Conservation (phyloP, 1,139 yeast species). For the Magnusiomyces suaveolens region DNA sequence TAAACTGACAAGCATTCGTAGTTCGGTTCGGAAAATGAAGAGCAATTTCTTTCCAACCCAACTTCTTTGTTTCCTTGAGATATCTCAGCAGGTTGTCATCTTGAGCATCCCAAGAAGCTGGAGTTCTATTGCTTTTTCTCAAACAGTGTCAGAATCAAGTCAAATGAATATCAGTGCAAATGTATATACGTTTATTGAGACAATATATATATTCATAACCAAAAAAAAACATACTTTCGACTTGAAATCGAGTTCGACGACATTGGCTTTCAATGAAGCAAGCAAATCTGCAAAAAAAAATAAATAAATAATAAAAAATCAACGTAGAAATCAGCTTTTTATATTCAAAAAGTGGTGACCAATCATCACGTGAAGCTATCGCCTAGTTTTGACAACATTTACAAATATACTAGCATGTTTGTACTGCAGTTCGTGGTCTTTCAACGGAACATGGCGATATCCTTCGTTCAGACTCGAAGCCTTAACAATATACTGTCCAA, state of each 20-base stretch:
- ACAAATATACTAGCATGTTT: constrained; percentile 71
- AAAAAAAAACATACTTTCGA: constrained; percentile 10
- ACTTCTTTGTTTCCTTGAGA: constrained; percentile 58
- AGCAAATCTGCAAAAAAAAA: no score
- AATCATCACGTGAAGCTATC: no score
- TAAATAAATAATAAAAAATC: no score
- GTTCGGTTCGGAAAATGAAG: constrained; percentile 60
- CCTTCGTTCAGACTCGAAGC: constrained; percentile 57
- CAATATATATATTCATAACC: no score
- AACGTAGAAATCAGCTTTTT: no score
- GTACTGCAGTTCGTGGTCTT: constrained; percentile 70
- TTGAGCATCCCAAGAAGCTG: constrained; percentile 70
- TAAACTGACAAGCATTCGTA: constrained; percentile 74
- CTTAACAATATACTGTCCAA: constrained; percentile 51
- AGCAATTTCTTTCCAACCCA: constrained; percentile 79
- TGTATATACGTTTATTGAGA: neutral
- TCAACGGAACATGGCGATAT: constrained; percentile 68
- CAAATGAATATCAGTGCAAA: neutral
- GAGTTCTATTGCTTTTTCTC: constrained; percentile 34
- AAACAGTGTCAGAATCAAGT: neutral
- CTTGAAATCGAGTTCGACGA: constrained; percentile 1
- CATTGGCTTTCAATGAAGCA: no score
- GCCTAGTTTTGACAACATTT: constrained; percentile 23
- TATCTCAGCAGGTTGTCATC: constrained; percentile 62
- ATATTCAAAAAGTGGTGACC: no score